phyloP scores from a whole-genome alignment of 2,329 filamentous ascomycete genomes.

The Verticillium dahliae region DNA sequence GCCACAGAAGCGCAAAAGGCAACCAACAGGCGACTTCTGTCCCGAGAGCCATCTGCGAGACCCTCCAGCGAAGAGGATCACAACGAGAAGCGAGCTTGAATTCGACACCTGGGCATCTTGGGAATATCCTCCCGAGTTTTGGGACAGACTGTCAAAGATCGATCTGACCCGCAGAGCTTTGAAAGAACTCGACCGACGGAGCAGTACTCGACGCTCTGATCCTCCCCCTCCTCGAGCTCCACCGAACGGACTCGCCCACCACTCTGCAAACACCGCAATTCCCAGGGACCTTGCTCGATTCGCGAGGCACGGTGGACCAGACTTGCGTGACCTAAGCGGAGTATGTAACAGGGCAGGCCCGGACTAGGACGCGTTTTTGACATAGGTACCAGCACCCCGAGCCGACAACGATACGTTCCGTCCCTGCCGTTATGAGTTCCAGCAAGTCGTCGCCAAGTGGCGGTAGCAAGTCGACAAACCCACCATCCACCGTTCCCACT shows the following conservation, averaged over 20 bases:
- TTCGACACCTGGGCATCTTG: background rate
- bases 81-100: background rate
- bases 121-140: slow-evolving; percentile 17
- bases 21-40: too few relatives aligned
- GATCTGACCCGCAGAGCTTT: slow-evolving; percentile 18
- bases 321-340: slow-evolving; percentile 15
- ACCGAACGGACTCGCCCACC: background rate
- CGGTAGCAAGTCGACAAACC: slow-evolving; percentile 5
- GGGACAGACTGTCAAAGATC: slow-evolving; percentile 18
- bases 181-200: slow-evolving; percentile 17
- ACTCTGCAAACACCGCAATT: background rate
- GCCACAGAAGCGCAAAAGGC: too few relatives aligned
- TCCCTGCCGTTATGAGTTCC: slow-evolving; percentile 7
- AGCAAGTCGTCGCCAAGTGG: slow-evolving; percentile 7
- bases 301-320: slow-evolving; percentile 17
- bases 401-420: background rate
- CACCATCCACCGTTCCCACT: slow-evolving; percentile 13
- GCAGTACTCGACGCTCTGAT: too few relatives aligned
- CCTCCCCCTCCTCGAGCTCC: too few relatives aligned
- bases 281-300: slow-evolving; percentile 11
- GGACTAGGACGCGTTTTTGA: background rate
- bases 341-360: slow-evolving; percentile 6
- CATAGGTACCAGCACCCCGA: background rate
- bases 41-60: too few relatives aligned
- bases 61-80: too few relatives aligned